phyloP scores from a whole-genome alignment of 768 basidiomycete species.

The Rubroboletus pulcherrimus region DNA sequence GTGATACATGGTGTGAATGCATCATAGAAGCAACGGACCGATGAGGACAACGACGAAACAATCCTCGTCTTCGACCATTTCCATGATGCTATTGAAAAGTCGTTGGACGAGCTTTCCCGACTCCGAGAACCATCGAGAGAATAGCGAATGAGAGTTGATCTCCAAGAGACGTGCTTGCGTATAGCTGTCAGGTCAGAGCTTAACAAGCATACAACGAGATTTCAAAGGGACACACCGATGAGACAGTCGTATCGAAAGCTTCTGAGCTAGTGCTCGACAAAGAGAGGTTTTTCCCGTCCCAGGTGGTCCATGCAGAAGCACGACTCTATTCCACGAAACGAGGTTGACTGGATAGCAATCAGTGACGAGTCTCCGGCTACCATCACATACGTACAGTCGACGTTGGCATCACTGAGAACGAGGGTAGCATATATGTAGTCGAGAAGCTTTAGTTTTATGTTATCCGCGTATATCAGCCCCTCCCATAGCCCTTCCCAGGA shows the following conservation, averaged over 20 bases:
- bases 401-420: constrained; percentile 83
- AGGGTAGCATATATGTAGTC: constrained; percentile 95
- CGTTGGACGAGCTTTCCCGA: constrained; percentile 97
- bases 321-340: constrained; percentile 93
- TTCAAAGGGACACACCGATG: constrained; percentile 52
- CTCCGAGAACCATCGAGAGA: constrained; percentile 99
- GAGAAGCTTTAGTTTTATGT: constrained; percentile 83
- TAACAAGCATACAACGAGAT: background rate
- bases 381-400: constrained; percentile 62
- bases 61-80: constrained; percentile 88
- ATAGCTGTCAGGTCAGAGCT: constrained; percentile 51
- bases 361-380: background rate
- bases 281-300: constrained; percentile 97
- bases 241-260: constrained; percentile 85
- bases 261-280: constrained; percentile 93
- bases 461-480: constrained; percentile 77
- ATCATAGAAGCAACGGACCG: constrained; percentile 41
- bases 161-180: constrained; percentile 84
- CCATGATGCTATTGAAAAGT: constrained; percentile 83
- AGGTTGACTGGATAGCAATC: constrained; percentile 63
- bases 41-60: constrained; percentile 93
- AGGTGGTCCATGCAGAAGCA: constrained; percentile 93
- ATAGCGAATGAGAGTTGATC: constrained; percentile 97
- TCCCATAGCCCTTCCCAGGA: constrained; percentile 93
- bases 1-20: constrained; percentile 1